phyloP scores from a whole-genome alignment of 1,284 basidiomycete species.

The Ustilago tritici region DNA sequence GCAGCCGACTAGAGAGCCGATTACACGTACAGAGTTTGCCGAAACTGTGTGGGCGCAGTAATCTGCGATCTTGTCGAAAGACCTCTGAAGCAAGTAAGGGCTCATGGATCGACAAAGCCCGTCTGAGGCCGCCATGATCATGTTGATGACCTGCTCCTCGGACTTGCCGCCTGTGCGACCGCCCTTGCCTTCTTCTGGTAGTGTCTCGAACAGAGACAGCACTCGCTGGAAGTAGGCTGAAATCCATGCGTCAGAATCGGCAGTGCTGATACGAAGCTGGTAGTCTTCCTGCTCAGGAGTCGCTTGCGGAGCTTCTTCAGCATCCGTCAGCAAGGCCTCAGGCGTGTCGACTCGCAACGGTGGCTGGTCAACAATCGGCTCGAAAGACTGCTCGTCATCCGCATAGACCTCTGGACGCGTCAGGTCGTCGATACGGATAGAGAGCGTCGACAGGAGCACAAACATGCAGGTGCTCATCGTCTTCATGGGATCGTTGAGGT shows the following conservation, averaged over 20 bases:
- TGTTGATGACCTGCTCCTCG: constrained; percentile 84
- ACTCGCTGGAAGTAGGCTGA: constrained; percentile 86
- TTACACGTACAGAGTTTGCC: constrained; percentile 87
- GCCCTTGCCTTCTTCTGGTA: constrained; percentile 86
- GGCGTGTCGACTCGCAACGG: constrained; percentile 46
- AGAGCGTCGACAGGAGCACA: constrained; percentile 81
- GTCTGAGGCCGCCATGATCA: constrained; percentile 84
- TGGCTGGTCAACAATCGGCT: constrained; percentile 29
- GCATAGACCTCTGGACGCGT: constrained; percentile 70
- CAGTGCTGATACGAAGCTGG: constrained; percentile 74
- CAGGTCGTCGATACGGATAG: constrained; percentile 85
- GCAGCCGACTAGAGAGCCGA: constrained; percentile 88
- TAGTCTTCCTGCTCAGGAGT: constrained; percentile 72
- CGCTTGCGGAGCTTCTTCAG: constrained; percentile 12
- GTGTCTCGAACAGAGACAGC: constrained; percentile 87
- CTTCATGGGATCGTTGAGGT: constrained; percentile 93
- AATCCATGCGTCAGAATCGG: constrained; percentile 90
- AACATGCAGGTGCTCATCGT: constrained; percentile 82
- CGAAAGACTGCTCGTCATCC: constrained; percentile 41
- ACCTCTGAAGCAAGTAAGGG: constrained; percentile 85
- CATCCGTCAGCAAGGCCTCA: not conserved
- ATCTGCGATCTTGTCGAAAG: constrained; percentile 85
- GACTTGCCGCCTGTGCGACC: constrained; percentile 84
- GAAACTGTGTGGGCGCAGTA: constrained; percentile 79
- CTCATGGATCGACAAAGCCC: constrained; percentile 88